Evolutionary conservation across 1,139 yeast genomes (phyloP), one percentile per base, ranked within the genome.

Genomic region (Yamadazyma aaseri): DNA sequence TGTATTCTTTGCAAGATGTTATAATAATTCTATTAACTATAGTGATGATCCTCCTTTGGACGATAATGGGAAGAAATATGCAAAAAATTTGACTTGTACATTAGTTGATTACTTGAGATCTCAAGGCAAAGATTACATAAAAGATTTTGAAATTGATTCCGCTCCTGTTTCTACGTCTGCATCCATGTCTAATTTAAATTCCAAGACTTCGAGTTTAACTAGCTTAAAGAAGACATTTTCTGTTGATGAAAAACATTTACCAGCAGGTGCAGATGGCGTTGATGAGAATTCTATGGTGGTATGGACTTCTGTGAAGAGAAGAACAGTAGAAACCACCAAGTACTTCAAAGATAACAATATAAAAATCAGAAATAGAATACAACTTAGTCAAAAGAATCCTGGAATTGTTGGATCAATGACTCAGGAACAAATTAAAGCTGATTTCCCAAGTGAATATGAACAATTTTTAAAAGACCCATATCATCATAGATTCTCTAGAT

Each of bases 261-360:
- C 76, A 4, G 69, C 71, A 1, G 76, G 75, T 1, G 75, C 67
- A 1, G 74, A 70, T 42, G 76, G 76, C 2, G 58, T 62, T 4
- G 61, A 69, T 34, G 74, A 73, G 14, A 63, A 71, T 36, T 65
- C 76, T n/a, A 67, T 82, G 41, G 78, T 78, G 5, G 89, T 92
- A 10, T 92, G 97, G 97, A 86, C 97, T 1, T 90, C 97, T 1
- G 89, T 94, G 5, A 77, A 96, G 40, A 71, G 76, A 47, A 75
- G 97, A 51, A 89, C 97, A 0, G 71, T 82, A 11, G 87, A 89
- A 49, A 79, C 96, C 2, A 89, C 94, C 0, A 71, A 73, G 35
- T 77, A 71, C 40, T 85, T 90, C 56, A 66, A 75, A 26, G 71
- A 75, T 7, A 70, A 65, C 33, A 81, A 77, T 20, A 73, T 86